Evolutionary conservation across 352 stramenopile species (phyloP), one percentile per base, ranked within the genome.

Genomic region (Elongisporangium anandrum): DNA sequence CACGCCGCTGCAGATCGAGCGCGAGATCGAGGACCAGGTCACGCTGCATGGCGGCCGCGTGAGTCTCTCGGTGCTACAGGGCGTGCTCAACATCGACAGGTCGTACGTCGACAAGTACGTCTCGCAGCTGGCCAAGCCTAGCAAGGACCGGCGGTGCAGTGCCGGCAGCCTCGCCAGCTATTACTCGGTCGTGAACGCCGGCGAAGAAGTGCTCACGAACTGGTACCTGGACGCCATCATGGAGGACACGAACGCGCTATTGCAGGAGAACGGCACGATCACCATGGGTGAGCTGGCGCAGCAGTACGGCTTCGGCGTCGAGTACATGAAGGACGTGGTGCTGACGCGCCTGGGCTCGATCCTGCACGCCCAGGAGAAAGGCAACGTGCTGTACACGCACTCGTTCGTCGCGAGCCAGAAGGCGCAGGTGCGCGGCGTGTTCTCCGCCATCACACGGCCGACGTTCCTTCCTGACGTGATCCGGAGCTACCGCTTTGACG

Each of bases 151-250:
- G 29, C 64, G 61, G 34, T 54, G 67, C 50, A 57, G 50, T 12
- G 63, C 45, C n/a, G 65, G 67, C 24, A 51, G 56, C 48, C 51
- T 72, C 48, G 66, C 63, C 29, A 75, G 77, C 53, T 53, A 67
- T 21, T 90, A 85, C 62, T 70, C 72, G 39, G 60, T 92, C 17
- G 69, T 92, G 39, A 92, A 89, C 68, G 72, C 77, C 34, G 86
- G 82, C 23, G 84, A 91, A 63, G 86, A 94, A 60, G 65, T 95
- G 39, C 59, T 95, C 21, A 92, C 84, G 57, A 88, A 72, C 60
- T 81, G 74, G 75, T 95, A 95, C 57, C 64, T 95, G 51, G 82
- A 95, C 63, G 80, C 70, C 22, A 93, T 95, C 66, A 94, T 92
- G 79, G 75, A 91, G 55, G 80, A 94, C 60, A 88, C 79, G 20